These are phyloP conservation scores for Diutina rugosa DNA, from an alignment of 1,139 yeast species.

Conservation along the genomic window DNA sequence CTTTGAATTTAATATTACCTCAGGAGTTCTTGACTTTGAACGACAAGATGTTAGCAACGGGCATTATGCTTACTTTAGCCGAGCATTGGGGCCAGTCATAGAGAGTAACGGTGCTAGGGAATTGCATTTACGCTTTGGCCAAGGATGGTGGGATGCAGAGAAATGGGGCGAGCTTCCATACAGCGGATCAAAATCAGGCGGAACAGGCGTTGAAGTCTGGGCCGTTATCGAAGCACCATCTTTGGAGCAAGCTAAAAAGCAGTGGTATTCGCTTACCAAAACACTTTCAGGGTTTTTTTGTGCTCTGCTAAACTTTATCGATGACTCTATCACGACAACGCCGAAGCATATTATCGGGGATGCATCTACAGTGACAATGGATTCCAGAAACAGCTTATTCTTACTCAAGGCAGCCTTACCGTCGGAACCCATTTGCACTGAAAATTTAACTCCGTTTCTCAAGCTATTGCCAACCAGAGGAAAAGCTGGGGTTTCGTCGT, in stretches of 20 bases:
- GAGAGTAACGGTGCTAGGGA: constrained; percentile 57
- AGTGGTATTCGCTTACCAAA: constrained; percentile 66
- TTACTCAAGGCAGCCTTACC: constrained; percentile 81
- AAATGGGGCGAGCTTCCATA: constrained; percentile 77
- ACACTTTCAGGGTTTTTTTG: constrained; percentile 86
- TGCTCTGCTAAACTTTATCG: constrained; percentile 86
- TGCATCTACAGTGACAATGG: constrained; percentile 9
- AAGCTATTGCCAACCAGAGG: constrained; percentile 89
- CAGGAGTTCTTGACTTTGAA: constrained; percentile 26
- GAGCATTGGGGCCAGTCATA: constrained; percentile 67
- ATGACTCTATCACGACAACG: constrained; percentile 62
- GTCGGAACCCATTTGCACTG: constrained; percentile 94
- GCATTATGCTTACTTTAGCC: constrained; percentile 49
- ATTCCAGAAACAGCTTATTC: constrained; percentile 36
- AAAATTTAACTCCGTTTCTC: constrained; percentile 86
- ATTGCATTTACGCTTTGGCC: constrained; percentile 74
- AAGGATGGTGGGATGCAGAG: constrained; percentile 93
- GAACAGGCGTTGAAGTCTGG: constrained; percentile 93
- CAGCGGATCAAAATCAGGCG: constrained; percentile 68
- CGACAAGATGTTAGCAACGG: constrained; percentile 11
- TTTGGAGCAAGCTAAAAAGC: constrained; percentile 38
- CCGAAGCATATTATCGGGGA: constrained; percentile 28
- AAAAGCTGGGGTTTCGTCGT: constrained; percentile 74
- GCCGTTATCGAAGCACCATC: constrained; percentile 63
- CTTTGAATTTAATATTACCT: constrained; percentile 52